Conservation (phyloP, 495 filamentous ascomycete genomes). For the Talaromyces adpressus region DNA sequence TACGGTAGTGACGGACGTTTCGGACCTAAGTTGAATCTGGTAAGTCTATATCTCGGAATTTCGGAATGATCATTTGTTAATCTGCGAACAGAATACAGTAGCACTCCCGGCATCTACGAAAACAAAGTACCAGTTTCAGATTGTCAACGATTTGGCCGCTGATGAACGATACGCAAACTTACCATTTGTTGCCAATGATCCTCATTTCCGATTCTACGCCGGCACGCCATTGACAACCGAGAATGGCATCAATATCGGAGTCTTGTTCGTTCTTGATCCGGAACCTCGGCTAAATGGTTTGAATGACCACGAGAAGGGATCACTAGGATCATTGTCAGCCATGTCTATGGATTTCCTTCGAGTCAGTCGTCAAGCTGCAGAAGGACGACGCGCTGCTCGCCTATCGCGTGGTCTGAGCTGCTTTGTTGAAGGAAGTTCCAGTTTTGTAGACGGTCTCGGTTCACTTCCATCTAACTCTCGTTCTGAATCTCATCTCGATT, state of each 20-base stretch:
- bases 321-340: conserved; percentile 39
- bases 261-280: conserved; percentile 57
- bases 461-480: conserved; percentile 7
- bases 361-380: conserved; percentile 46
- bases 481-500: background rate
- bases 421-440: conserved; percentile 53
- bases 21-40: background rate
- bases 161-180: conserved; percentile 34
- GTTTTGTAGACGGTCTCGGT: conserved; percentile 30
- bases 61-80: conserved; percentile 9
- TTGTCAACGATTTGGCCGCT: conserved; percentile 30
- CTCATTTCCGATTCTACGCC: conserved; percentile 40
- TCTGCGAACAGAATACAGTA: conserved; percentile 19
- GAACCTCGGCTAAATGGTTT: conserved; percentile 28
- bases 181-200: conserved; percentile 33
- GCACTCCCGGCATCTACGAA: conserved; percentile 29
- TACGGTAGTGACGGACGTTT: background rate
- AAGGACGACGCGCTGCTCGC: conserved; percentile 49
- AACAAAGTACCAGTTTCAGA: conserved; percentile 26
- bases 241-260: conserved; percentile 63
- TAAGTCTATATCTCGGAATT: conserved; percentile 10
- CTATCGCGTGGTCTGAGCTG: conserved; percentile 55
- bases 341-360: conserved; percentile 61
- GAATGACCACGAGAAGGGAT: conserved; percentile 27
- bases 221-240: conserved; percentile 55